Evolutionary conservation across 768 basidiomycete species (phyloP).

Genomic region (Russula ochroleuca): DNA sequence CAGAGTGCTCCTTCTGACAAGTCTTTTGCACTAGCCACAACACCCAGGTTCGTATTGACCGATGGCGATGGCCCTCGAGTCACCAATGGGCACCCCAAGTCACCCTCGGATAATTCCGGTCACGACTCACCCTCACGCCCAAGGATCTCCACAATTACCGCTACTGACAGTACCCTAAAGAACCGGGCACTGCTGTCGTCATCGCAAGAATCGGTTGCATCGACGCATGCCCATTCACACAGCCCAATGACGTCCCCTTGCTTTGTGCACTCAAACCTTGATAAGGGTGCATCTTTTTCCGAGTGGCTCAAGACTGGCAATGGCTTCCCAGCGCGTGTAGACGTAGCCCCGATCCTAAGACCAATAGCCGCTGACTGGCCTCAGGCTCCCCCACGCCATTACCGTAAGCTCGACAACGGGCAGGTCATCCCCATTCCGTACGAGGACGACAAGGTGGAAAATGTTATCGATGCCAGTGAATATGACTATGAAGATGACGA

Average conservation of each 20-base stretch:
- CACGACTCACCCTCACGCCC: constrained; percentile 1
- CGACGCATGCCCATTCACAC: constrained; percentile 28
- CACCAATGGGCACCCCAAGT: neutral
- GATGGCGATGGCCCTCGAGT: neutral
- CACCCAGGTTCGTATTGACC: neutral
- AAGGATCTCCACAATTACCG: neutral
- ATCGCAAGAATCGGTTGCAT: neutral
- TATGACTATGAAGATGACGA: constrained; percentile 67
- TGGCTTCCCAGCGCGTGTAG: constrained; percentile 37
- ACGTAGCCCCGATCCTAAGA: constrained; percentile 50
- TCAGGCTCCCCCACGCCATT: constrained; percentile 28
- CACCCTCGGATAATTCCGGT: neutral
- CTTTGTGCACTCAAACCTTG: constrained; percentile 89
- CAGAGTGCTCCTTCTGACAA: constrained; percentile 20
- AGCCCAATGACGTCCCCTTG: constrained; percentile 66
- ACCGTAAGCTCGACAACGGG: constrained; percentile 28
- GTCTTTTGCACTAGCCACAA: neutral
- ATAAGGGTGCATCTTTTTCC: constrained; percentile 70
- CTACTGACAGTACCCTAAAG: neutral
- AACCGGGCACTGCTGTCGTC: constrained; percentile 15
- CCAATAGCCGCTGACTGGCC: constrained; percentile 18
- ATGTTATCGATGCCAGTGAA: constrained; percentile 33
- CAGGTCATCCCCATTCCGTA: constrained; percentile 27
- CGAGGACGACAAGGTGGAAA: constrained; percentile 26
- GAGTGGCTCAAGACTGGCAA: constrained; percentile 54